Conservation (phyloP, 805 yeast genomes). For the Ogataea haglerorum region DNA sequence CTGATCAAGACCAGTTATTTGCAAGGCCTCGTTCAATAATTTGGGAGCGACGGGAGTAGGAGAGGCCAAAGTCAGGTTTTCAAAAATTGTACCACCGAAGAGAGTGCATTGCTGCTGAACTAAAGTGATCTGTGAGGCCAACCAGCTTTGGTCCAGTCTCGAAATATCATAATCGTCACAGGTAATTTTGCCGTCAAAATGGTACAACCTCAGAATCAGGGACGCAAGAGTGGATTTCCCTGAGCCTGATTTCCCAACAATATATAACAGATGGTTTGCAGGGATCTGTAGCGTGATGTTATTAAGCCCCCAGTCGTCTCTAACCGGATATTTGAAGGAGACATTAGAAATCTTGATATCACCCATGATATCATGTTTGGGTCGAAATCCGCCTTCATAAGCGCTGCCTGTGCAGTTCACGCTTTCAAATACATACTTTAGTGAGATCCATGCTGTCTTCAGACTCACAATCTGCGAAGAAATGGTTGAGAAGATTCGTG, state of each 20-base stretch:
- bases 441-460: constrained; percentile 72
- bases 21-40: constrained; percentile 42
- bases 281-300: constrained; percentile 45
- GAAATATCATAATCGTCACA: constrained; percentile 53
- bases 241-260: constrained; percentile 87
- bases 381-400: constrained; percentile 14
- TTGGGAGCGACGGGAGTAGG: constrained; percentile 16
- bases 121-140: constrained; percentile 60
- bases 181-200: constrained; percentile 53
- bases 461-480: constrained; percentile 57
- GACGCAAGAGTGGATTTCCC: constrained; percentile 85
- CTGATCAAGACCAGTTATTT: constrained; percentile 49
- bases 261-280: constrained; percentile 48
- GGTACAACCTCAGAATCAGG: constrained; percentile 60
- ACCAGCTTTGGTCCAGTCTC: constrained; percentile 45
- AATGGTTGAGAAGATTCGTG: constrained; percentile 53
- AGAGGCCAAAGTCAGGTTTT: constrained; percentile 48
- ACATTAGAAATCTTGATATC: constrained; percentile 54
- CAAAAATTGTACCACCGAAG: constrained; percentile 58
- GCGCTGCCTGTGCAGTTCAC: constrained; percentile 22
- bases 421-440: constrained; percentile 44
- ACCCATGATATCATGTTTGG: constrained; percentile 38
- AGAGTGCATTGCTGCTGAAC: constrained; percentile 70
- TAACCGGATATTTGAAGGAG: constrained; percentile 58
- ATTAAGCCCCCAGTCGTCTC: constrained; percentile 47